Base-by-base conservation (phyloP, 805 yeast genomes). In the Debaryomyces prosopidis region DNA sequence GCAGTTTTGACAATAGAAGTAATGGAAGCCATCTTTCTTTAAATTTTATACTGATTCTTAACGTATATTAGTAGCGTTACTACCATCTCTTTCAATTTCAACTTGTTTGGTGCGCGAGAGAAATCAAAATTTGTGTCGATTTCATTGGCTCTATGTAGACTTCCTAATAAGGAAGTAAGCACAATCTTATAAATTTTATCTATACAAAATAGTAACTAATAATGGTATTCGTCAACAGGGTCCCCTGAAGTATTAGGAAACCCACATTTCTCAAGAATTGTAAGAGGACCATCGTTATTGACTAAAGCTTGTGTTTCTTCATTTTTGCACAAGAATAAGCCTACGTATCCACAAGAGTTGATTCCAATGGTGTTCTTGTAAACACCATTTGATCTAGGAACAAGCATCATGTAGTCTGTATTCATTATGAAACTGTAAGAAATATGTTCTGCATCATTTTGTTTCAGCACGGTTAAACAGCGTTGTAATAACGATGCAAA, bases 401-500 rank as follows among this genome's bases (percentile, higher is more conserved):
- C 84, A 17, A 87, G 63, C 80, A 90, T 80, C 68, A 92, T 80
- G 88, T 94, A 92, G 43, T 81, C 77, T 40, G 82, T 81, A 39
- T 95, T 89, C 77, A 92, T 80, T 36, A 89, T 68, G 30, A 91
- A 81, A 60, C 92, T 92, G 65, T 88, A 92, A 32, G 92, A 85
- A 40, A 83, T 69, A 36, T 71, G 70, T n/a, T 58, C 52, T 12
- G 67, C 56, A 5, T 64, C 71, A 42, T 66, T 55, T 47, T 84
- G 85, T 60, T 82, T 81, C 59, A 82, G 75, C 12, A 82, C 77
- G 2, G 91, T 84, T 55, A 90, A 67, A 0, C 82, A 76, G 50
- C 91, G 77, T 48, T 87, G 87, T 55, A 94, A 69, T 19, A 91
- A 71, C 5, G 88, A 77, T 44, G 87, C 78, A 65, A 86, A 92